A percentile compares a stretch with the other conserved stretches of the same genome.
Evolutionary conservation across 1,284 basidiomycete genomes (phyloP).

Genomic region (Xerocomus minutiporus): DNA sequence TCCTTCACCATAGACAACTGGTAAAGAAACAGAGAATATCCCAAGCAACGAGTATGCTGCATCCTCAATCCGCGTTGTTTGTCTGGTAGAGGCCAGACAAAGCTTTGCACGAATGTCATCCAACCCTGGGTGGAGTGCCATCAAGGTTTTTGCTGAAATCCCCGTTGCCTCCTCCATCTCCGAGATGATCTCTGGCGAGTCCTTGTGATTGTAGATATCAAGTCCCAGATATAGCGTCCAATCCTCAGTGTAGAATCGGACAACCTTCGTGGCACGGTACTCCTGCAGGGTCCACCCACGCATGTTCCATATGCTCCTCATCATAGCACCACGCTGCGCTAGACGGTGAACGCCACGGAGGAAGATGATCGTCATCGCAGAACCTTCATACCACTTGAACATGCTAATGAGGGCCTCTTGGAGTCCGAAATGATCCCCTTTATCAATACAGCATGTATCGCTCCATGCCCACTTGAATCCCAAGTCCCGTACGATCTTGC

Average conservation of each 20-base stretch:
- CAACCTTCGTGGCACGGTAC: neutral
- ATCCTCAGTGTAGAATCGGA: neutral
- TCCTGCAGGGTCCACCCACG: neutral
- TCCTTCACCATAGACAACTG: neutral
- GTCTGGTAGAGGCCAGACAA: neutral
- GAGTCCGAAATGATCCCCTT: too few relatives aligned
- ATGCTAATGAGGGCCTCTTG: too few relatives aligned
- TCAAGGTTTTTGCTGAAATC: neutral
- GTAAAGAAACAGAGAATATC: neutral
- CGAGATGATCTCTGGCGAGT: neutral
- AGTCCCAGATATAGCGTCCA: neutral
- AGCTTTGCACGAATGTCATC: neutral
- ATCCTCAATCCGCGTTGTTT: neutral
- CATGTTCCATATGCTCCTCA: too few relatives aligned
- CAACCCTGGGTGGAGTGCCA: neutral
- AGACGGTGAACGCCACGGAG: neutral
- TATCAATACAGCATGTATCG: too few relatives aligned
- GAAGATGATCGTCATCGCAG: neutral
- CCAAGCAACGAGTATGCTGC: neutral
- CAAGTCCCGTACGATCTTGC: too few relatives aligned
- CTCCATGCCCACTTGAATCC: too few relatives aligned
- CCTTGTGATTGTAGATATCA: neutral
- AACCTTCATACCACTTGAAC: neutral
- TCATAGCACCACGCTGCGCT: neutral
- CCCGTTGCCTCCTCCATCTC: neutral